A percentile compares a stretch with the other conserved stretches of the same genome.
Evolutionary conservation across 176 grass and related monocot species (phyloP).

Genomic region (Phoenix dactylifera): DNA sequence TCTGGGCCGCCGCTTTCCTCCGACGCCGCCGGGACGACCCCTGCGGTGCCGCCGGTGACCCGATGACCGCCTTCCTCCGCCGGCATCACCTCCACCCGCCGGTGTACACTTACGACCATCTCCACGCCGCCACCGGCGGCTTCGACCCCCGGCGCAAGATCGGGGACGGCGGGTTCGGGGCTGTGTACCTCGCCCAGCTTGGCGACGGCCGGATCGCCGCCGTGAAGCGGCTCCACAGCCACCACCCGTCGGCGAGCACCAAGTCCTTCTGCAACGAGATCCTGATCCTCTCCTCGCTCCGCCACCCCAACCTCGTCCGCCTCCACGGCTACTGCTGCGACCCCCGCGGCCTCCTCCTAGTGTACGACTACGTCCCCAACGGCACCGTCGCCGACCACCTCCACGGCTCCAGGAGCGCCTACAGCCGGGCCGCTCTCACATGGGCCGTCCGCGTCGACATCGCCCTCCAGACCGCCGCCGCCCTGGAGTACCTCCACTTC

Average conservation of each 20-base stretch:
- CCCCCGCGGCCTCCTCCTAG: slow-evolving; percentile 76
- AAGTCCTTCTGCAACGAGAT: slow-evolving; percentile 95
- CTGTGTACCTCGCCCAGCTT: slow-evolving; percentile 61
- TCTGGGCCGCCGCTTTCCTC: slow-evolving; percentile 42
- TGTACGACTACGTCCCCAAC: slow-evolving; percentile 95
- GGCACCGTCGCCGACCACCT: slow-evolving; percentile 92
- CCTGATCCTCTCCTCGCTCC: slow-evolving; percentile 83
- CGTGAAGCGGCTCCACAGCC: slow-evolving; percentile 75
- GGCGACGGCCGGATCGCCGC: slow-evolving; percentile 43
- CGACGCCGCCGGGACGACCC: slow-evolving; percentile 19
- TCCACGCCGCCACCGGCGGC: slow-evolving; percentile 49
- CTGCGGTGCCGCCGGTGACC: neutral
- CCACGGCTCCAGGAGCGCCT: slow-evolving; percentile 28
- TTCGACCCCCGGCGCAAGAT: slow-evolving; percentile 68
- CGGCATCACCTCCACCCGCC: slow-evolving; percentile 43
- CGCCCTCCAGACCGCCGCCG: slow-evolving; percentile 74
- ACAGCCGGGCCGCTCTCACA: slow-evolving; percentile 17
- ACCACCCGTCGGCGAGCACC: slow-evolving; percentile 45
- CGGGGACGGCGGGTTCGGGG: slow-evolving; percentile 75
- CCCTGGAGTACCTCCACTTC: slow-evolving; percentile 94
- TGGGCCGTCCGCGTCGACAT: slow-evolving; percentile 71
- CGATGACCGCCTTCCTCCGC: slow-evolving; percentile 27
- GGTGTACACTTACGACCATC: slow-evolving; percentile 72
- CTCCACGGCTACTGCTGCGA: slow-evolving; percentile 89
- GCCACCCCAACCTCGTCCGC: slow-evolving; percentile 81